Percentiles rank a stretch among this genome's conserved stretches.
Evolutionary conservation across 768 basidiomycete genomes (phyloP).

Genomic region (Tephrocybe sp.): DNA sequence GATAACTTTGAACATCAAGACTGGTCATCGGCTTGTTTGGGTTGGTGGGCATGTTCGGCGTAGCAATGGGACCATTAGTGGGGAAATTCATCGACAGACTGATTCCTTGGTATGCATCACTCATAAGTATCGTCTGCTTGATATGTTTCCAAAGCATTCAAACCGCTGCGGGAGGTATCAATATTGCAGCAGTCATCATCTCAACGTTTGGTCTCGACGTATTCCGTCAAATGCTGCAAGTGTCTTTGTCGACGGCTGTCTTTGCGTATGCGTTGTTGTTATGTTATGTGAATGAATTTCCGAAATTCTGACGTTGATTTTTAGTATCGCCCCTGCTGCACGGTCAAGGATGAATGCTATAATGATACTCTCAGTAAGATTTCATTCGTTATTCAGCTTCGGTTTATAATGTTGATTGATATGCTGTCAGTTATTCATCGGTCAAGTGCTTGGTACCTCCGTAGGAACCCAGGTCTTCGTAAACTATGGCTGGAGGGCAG

Average conservation of each 20-base stretch:
- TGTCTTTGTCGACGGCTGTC: slow-evolving; percentile 59
- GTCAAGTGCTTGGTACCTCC: slow-evolving; percentile 81
- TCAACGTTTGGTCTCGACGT: slow-evolving; percentile 70
- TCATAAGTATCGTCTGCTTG: slow-evolving; percentile 49
- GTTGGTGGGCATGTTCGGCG: slow-evolving; percentile 69
- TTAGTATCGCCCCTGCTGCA: slow-evolving; percentile 42
- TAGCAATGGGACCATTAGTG: slow-evolving; percentile 63
- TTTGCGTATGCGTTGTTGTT: slow-evolving; percentile 40
- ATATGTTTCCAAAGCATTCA: slow-evolving; percentile 60
- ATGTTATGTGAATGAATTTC: slow-evolving; percentile 2
- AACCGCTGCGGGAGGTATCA: slow-evolving; percentile 65
- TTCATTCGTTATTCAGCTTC: neutral
- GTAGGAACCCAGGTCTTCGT: slow-evolving; percentile 73
- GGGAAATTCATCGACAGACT: slow-evolving; percentile 69
- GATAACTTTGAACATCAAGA: slow-evolving; percentile 19
- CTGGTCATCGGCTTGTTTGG: slow-evolving; percentile 71
- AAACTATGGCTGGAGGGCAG: slow-evolving; percentile 65
- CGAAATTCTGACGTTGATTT: too few relatives aligned
- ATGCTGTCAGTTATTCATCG: slow-evolving; percentile 55
- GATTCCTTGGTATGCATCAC: slow-evolving; percentile 74
- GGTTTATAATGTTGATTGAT: neutral
- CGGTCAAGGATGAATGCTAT: slow-evolving; percentile 76
- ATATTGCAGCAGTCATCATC: slow-evolving; percentile 68
- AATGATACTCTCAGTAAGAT: slow-evolving; percentile 58
- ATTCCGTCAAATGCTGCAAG: slow-evolving; percentile 72